Evolutionary conservation across 2,329 filamentous ascomycete genomes (phyloP), one percentile per base, ranked within the genome.

Genomic region (Apiospora kogelbergensis): DNA sequence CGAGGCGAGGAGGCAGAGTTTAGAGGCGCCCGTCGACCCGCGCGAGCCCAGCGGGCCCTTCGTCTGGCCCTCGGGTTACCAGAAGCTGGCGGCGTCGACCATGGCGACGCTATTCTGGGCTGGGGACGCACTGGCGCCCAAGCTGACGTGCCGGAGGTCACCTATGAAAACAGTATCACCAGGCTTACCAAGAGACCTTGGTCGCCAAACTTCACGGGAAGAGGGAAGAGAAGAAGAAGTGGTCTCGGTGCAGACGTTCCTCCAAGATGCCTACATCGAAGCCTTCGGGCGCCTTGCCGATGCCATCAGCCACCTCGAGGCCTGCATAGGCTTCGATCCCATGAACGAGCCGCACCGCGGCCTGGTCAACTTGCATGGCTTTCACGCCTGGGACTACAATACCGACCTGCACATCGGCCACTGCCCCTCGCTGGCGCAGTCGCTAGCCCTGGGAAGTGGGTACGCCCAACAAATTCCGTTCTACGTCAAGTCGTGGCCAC

Each of bases 311-410:
- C 70, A 72, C 22, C 73, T 80, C 10, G 79, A 80, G 67, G 79
- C 79, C 7, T 80, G 77, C 45, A 63, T 83, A 13, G 81, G 81
- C 1, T 82, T 82, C 60, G 81, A 83, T 68, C 79, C 80, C 9
- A 80, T 83, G 75, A 83, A 83, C 48, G 81, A 83, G 71, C 81
- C 81, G 2, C 80, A 81, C 68, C 80, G 81, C 1, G 81, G 81
- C 6, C 78, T 82, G 26, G 76, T 83, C 41, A 80, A 81, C 46
- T 75, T 83, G 4, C 79, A 80, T 40, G 76, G 77, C 41, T 79
- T 82, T 15, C 76, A 81, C 40, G 74, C 73, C 26, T 83, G 80
- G 77, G 81, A 82, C 70, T 82, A 83, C 68, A 80, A 81, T 7
- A 82, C 81, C 1, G 81, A 83, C 68, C 70, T 83, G 10, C 81